Percentiles rank a stretch among this genome's conserved stretches.
These are phyloP conservation scores for Penicillium soppii DNA, from an alignment of 495 filamentous ascomycete species.

Conservation along the genomic window DNA sequence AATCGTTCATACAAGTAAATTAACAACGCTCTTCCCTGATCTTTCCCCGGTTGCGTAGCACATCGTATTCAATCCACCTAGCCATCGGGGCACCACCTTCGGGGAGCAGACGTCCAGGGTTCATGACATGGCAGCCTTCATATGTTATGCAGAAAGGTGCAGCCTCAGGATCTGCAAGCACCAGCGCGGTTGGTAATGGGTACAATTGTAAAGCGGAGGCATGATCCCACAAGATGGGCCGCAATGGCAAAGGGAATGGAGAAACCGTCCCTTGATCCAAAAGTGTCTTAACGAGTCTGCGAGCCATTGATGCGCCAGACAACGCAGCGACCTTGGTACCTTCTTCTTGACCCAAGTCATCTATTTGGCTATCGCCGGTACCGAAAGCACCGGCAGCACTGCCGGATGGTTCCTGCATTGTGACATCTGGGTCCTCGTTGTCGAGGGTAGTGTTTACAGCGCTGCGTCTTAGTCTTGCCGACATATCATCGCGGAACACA, in stretches of 20 bases:
- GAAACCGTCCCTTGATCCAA: conserved; percentile 89
- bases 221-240: conserved; percentile 90
- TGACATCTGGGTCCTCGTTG: conserved; percentile 11
- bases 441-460: conserved; percentile 56
- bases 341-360: conserved; percentile 14
- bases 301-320: conserved; percentile 58
- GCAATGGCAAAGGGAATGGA: conserved; percentile 72
- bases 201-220: conserved; percentile 73
- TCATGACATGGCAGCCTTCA: conserved; percentile 94
- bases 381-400: conserved; percentile 1
- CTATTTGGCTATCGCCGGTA: conserved; percentile 1
- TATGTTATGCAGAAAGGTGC: conserved; percentile 83
- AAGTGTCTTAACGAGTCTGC: conserved; percentile 85
- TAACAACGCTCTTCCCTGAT: conserved; percentile 48
- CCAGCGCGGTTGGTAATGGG: conserved; percentile 78
- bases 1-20: not conserved
- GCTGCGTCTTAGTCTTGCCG: conserved; percentile 70
- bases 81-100: conserved; percentile 60
- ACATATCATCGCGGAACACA: conserved; percentile 81
- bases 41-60: conserved; percentile 54
- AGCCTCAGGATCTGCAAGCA: conserved; percentile 77
- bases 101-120: conserved; percentile 76
- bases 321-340: conserved; percentile 31
- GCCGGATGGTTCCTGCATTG: not conserved
- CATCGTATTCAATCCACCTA: conserved; percentile 84